These are phyloP conservation scores for Martiniozyma asiatica DNA, from an alignment of 1,139 yeast genomes.

Conservation along the genomic window DNA sequence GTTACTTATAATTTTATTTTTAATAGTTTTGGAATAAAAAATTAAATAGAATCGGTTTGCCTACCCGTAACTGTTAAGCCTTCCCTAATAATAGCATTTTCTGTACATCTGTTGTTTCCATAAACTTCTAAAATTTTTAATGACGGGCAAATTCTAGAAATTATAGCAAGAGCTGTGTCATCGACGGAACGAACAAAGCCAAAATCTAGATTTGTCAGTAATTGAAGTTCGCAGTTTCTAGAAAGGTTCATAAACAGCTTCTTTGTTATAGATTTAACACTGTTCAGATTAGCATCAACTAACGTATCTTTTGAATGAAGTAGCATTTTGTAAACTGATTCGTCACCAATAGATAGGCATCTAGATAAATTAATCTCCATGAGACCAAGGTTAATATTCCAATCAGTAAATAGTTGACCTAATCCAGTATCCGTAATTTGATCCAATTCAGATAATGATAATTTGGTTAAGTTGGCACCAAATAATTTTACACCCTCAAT, in stretches of 20 bases:
- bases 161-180: slow-evolving; percentile 42
- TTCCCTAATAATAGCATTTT: slow-evolving; percentile 36
- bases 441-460: slow-evolving; percentile 45
- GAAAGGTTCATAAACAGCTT: slow-evolving; percentile 32
- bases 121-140: slow-evolving; percentile 62
- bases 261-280: slow-evolving; percentile 46
- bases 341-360: slow-evolving; percentile 54
- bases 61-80: slow-evolving; percentile 65
- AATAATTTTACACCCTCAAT: slow-evolving; percentile 47
- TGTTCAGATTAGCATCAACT: slow-evolving; percentile 59
- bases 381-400: slow-evolving; percentile 47
- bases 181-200: slow-evolving; percentile 72
- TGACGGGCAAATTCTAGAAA: slow-evolving; percentile 47
- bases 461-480: slow-evolving; percentile 39
- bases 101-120: slow-evolving; percentile 63
- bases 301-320: slow-evolving; percentile 56
- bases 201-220: slow-evolving; percentile 51
- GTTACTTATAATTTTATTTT: not conserved
- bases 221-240: slow-evolving; percentile 33
- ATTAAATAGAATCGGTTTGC: slow-evolving; percentile 39
- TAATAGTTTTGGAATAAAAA: not conserved
- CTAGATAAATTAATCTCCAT: slow-evolving; percentile 51
- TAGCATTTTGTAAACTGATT: slow-evolving; percentile 46
- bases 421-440: slow-evolving; percentile 59
- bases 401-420: slow-evolving; percentile 40